A percentile compares a stretch with the other conserved stretches of the same genome.
These are phyloP conservation scores for Artomyces pyxidatus DNA, from an alignment of 768 basidiomycete species.

Conservation along the genomic window DNA sequence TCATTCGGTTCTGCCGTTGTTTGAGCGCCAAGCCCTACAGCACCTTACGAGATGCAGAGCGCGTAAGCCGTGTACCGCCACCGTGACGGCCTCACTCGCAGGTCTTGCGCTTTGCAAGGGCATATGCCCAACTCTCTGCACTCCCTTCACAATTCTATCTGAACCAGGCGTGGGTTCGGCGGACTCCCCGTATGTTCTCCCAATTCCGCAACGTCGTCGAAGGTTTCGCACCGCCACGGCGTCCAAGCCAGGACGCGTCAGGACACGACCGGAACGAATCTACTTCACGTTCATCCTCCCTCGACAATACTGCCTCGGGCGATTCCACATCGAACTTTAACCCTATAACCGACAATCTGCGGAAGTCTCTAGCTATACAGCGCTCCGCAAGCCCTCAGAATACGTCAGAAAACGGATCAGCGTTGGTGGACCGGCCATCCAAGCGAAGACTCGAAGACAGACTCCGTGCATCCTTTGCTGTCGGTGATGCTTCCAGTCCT, in stretches of 20 bases:
- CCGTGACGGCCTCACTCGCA: too few relatives aligned
- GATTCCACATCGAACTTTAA: neutral
- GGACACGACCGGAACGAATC: constrained; percentile 19
- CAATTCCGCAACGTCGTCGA: constrained; percentile 71
- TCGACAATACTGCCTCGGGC: constrained; percentile 6
- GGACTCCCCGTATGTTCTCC: constrained; percentile 56
- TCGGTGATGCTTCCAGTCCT: constrained; percentile 44
- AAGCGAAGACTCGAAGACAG: constrained; percentile 71
- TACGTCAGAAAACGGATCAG: neutral
- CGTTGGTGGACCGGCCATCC: constrained; percentile 21
- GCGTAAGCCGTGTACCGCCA: too few relatives aligned
- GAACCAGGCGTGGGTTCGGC: too few relatives aligned
- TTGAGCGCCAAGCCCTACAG: too few relatives aligned
- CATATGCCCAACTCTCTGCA: too few relatives aligned
- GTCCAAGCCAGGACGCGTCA: constrained; percentile 28
- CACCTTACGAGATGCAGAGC: too few relatives aligned
- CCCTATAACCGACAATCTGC: constrained; percentile 30
- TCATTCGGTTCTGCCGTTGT: too few relatives aligned
- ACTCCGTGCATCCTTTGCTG: constrained; percentile 56
- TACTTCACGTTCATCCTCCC: constrained; percentile 11
- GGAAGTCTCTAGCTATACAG: constrained; percentile 53
- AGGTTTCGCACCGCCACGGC: constrained; percentile 42
- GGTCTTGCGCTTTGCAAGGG: too few relatives aligned
- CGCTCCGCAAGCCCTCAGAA: constrained; percentile 36
- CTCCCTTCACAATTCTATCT: neutral